Evolutionary conservation across 2,329 filamentous ascomycete genomes (phyloP).

Genomic region (Fusarium nisikadoi): DNA sequence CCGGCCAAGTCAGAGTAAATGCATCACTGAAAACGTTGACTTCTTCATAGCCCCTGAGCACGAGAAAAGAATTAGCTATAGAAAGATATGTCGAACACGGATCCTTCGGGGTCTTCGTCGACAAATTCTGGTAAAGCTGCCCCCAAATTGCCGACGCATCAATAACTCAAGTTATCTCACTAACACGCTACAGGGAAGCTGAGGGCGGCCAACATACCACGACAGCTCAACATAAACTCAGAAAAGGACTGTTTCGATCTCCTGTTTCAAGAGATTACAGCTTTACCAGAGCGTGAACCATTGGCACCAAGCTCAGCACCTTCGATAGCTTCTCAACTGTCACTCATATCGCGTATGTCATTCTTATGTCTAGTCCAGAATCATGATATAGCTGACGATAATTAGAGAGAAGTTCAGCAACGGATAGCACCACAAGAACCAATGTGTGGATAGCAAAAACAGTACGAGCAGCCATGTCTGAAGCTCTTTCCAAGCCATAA

Average conservation of each 20-base stretch:
- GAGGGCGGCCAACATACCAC: background rate
- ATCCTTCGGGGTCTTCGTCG: background rate
- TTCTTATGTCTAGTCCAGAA: fast-evolving
- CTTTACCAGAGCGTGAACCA: slow-evolving; percentile 43
- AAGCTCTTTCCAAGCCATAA: slow-evolving; percentile 37
- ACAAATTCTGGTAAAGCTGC: background rate
- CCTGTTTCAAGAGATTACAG: slow-evolving; percentile 39
- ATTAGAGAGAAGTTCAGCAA: background rate
- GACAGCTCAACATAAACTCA: slow-evolving; percentile 32
- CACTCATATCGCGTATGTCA: slow-evolving; percentile 26
- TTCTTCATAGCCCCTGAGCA: background rate
- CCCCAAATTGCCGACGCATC: too few species aligned
- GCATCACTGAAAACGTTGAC: background rate
- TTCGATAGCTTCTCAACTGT: slow-evolving; percentile 7
- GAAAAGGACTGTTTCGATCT: slow-evolving; percentile 43
- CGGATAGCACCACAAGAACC: slow-evolving; percentile 31
- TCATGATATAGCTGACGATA: background rate
- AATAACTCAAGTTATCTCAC: background rate
- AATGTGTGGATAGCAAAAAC: slow-evolving; percentile 49
- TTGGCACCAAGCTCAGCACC: background rate
- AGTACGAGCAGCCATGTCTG: slow-evolving; percentile 46
- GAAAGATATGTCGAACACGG: slow-evolving; percentile 1
- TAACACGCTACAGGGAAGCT: background rate
- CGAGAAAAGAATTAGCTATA: fast-evolving
- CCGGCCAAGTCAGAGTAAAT: background rate